Percentiles rank a stretch among this genome's conserved stretches.
phyloP scores from a whole-genome alignment of 2,329 filamentous ascomycete species.

The Hymenoscyphus linearis region DNA sequence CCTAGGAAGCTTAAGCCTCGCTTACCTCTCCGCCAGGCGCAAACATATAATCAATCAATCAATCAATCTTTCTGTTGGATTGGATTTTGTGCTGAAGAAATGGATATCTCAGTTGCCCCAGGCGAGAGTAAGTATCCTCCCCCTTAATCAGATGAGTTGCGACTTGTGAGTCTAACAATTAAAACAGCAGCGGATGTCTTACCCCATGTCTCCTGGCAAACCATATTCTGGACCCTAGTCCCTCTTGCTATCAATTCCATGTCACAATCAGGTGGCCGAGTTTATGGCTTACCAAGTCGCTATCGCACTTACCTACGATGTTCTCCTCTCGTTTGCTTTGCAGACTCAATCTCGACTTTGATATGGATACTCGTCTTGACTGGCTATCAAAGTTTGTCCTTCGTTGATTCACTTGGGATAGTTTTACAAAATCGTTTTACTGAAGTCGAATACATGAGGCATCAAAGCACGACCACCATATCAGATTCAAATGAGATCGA shows the following conservation, averaged over 20 bases:
- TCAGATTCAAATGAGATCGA: neutral
- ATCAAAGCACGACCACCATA: neutral
- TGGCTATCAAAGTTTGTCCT: neutral
- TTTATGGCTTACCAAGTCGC: slow-evolving; percentile 9
- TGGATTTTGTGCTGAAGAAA: neutral
- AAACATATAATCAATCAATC: too few relatives aligned
- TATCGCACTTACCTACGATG: slow-evolving; percentile 15
- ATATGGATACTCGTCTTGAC: neutral
- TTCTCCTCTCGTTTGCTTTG: slow-evolving; percentile 15
- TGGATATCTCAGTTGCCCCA: neutral
- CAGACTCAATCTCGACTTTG: slow-evolving; percentile 11
- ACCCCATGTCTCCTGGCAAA: slow-evolving; percentile 15
- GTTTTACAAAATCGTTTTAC: slow-evolving; percentile 1
- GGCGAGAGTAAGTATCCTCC: neutral
- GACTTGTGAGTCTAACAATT: neutral
- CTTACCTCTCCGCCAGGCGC: too few relatives aligned
- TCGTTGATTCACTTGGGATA: neutral
- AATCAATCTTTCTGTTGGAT: neutral
- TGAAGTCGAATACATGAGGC: neutral
- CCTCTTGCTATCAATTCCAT: slow-evolving; percentile 18
- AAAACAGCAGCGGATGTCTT: neutral
- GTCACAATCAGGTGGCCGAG: slow-evolving; percentile 14
- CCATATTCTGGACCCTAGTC: slow-evolving; percentile 16
- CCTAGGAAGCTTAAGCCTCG: too few relatives aligned
- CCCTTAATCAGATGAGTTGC: neutral